Percentiles rank a stretch among this genome's conserved stretches.
Evolutionary conservation across 106 monocot species (phyloP).

Genomic region (Hemerocallis citrina): DNA sequence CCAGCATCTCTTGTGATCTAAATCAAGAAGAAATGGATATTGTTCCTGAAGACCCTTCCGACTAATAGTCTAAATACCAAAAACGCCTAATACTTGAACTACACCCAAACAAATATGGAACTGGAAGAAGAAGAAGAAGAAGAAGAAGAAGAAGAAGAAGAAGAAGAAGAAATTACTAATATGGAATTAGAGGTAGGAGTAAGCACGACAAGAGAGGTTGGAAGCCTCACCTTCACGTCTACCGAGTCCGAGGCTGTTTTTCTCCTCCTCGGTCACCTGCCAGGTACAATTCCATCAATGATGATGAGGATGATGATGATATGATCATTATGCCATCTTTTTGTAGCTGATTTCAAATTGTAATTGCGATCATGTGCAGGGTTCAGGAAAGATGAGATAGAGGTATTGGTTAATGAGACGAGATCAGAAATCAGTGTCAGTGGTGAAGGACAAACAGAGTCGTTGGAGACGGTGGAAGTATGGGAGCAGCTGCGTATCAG

Average conservation of each 20-base stretch:
- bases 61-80: neutral
- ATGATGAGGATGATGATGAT: too few relatives aligned
- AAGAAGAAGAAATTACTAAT: neutral
- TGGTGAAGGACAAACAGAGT: conserved; percentile 18
- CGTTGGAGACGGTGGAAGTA: conserved; percentile 12
- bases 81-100: neutral
- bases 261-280: conserved; percentile 36
- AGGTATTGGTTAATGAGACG: conserved; percentile 18
- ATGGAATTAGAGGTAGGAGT: conserved; percentile 52
- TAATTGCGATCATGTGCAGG: conserved; percentile 25
- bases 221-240: conserved; percentile 34
- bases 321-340: neutral
- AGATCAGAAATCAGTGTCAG: conserved; percentile 21
- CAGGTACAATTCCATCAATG: conserved; percentile 24
- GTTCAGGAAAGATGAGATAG: conserved; percentile 34
- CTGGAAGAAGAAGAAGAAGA: neutral
- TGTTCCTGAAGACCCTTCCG: conserved; percentile 11
- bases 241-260: conserved; percentile 31
- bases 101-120: neutral
- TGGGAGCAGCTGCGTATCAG: conserved; percentile 16
- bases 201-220: conserved; percentile 2
- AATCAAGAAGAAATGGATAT: conserved; percentile 23
- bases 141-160: neutral
- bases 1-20: neutral
- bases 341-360: neutral